Evolutionary conservation across 2,329 filamentous ascomycete species (phyloP).

Genomic region (Ophiostoma novo-ulmi): DNA sequence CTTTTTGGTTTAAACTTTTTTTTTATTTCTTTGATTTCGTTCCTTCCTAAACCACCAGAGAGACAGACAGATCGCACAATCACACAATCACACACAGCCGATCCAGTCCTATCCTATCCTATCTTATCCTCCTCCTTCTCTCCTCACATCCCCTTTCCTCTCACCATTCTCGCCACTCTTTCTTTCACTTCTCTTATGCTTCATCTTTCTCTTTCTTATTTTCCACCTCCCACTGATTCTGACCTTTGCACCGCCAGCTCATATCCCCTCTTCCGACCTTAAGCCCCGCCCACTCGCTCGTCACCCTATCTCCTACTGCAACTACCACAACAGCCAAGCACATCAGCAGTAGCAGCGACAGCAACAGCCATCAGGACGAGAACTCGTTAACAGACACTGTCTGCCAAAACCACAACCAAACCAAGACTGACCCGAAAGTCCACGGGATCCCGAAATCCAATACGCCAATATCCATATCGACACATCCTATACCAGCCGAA

Average conservation of each 20-base stretch:
- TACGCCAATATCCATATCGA: background rate
- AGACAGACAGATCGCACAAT: constrained; percentile 13
- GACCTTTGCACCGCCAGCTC: background rate
- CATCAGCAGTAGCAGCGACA: background rate
- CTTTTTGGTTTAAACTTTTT: constrained; percentile 8
- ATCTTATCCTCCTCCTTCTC: background rate
- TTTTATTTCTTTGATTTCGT: background rate
- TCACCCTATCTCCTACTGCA: constrained; percentile 7
- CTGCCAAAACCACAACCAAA: background rate
- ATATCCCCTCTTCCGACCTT: background rate
- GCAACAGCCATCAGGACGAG: background rate
- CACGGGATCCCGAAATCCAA: background rate
- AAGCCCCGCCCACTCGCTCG: constrained; percentile 12
- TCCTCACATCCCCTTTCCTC: constrained; percentile 4
- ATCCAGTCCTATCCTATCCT: background rate
- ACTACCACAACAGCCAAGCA: background rate
- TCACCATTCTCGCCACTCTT: background rate
- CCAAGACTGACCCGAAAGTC: background rate
- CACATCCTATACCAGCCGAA: background rate
- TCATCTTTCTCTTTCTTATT: background rate
- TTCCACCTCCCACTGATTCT: background rate
- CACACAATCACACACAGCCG: constrained; percentile 13
- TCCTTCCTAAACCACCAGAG: constrained; percentile 9
- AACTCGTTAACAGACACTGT: background rate
- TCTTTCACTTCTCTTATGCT: background rate